Evolutionary conservation across 352 stramenopile species (phyloP).

Genomic region (Pythium aquatile): DNA sequence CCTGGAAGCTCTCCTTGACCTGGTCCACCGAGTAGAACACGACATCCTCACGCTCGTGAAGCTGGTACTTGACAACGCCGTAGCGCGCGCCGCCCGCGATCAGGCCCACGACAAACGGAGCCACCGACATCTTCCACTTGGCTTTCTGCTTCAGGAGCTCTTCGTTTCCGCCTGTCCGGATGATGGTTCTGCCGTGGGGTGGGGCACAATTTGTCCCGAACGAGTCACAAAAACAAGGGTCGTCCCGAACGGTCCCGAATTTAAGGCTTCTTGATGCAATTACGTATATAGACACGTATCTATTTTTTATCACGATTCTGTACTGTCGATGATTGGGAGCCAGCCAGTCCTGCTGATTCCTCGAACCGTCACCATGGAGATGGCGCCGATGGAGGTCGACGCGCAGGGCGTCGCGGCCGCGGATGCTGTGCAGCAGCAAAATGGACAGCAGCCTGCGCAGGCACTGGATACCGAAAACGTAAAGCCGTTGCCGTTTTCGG

Average conservation of each 20-base stretch:
- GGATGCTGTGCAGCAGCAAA: conserved; percentile 8
- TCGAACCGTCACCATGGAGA: conserved; percentile 21
- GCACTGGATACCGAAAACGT: conserved; percentile 10
- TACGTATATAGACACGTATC: background rate
- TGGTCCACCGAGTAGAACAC: conserved; percentile 66
- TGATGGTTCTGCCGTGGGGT: conserved; percentile 15
- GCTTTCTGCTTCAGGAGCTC: conserved; percentile 12
- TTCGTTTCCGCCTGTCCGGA: background rate
- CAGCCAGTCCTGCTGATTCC: conserved; percentile 15
- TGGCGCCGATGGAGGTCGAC: conserved; percentile 41
- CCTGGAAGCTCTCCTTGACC: conserved; percentile 61
- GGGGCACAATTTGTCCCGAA: conserved; percentile 1
- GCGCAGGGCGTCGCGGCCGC: conserved; percentile 20
- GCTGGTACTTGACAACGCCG: conserved; percentile 64
- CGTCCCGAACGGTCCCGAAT: conserved; percentile 9
- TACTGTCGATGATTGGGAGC: conserved; percentile 9
- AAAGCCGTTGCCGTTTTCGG: conserved; percentile 64
- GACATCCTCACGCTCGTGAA: conserved; percentile 66
- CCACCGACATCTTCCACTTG: conserved; percentile 47
- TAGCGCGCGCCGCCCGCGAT: conserved; percentile 64
- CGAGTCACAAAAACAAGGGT: conserved; percentile 25
- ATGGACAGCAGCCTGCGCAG: background rate
- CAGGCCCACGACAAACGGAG: conserved; percentile 67
- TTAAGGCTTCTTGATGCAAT: background rate
- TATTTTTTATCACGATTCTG: background rate